Base-by-base conservation (phyloP, 2,329 filamentous ascomycete species). In the Talaromyces sp. region DNA sequence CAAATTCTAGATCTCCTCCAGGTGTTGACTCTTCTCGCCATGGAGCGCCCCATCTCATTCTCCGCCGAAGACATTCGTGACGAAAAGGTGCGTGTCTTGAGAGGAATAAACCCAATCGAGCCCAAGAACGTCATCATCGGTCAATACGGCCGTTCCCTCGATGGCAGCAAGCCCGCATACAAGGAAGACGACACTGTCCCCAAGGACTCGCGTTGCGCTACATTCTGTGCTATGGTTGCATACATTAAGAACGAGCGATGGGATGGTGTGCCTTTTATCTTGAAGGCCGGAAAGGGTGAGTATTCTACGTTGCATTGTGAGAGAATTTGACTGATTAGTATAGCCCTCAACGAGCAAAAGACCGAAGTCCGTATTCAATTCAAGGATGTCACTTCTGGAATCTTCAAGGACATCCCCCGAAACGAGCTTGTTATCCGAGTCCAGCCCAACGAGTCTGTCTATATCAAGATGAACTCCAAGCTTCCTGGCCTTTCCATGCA, bases 391-490 rank as follows among this genome's bases (percentile, higher is more conserved):
- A 98, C 95, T 24, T 97, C 93, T 58, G 95, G 96, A 71, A 99
- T 99, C 81, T 99, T 99, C 85, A 98, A 98, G 87, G 94, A 99
- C 78, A 99, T 99, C 76, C 96, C 95, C 66, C 90, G 96, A 72
- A 99, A 99, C 84, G 95, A 99, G 83, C 90, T 99, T 70, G 95
- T 99, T 74, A 97, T 99, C 84, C 93, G 95, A 71, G 96, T 99
- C 70, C 95, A 99, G 84, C 95, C 95, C 73, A 99, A 99, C 83
- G 95, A 99, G 86, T 96, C 92, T 77, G 93, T 99, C 71, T 99
- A 99, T 84, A 96, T 98, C 81, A 99, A 99, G 89, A 99, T 99
- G 95, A 99, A 99, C 89, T 98, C 94, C 35, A 99, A 99, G 86
- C 86, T 99, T 66, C 96, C 95, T 22, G 95, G 95, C 73, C 85